These are phyloP conservation scores for Skeletonema tropicum DNA, from an alignment of 108 stramenopile species.

Conservation along the genomic window DNA sequence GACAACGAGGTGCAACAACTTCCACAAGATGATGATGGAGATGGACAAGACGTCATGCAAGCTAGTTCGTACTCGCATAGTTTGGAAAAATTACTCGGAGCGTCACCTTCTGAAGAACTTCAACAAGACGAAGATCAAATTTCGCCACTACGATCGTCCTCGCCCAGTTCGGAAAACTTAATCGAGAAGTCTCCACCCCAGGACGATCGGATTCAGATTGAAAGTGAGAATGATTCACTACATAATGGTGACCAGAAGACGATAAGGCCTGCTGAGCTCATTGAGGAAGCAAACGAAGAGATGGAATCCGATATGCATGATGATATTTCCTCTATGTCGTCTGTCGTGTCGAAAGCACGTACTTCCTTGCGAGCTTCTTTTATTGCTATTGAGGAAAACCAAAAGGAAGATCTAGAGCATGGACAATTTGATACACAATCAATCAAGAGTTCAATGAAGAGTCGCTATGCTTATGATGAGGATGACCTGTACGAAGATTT, in stretches of 20 bases:
- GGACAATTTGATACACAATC: not conserved
- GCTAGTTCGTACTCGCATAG: not conserved
- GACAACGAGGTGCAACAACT: not conserved
- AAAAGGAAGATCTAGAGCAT: not conserved
- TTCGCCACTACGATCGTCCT: not conserved
- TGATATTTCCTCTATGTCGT: slow-evolving; percentile 39
- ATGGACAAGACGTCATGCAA: not conserved
- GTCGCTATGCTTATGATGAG: slow-evolving; percentile 10
- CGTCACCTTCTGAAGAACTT: not conserved
- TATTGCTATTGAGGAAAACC: not conserved
- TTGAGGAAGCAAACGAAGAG: not conserved
- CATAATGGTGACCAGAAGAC: not conserved
- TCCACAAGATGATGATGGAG: not conserved
- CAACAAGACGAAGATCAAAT: not conserved
- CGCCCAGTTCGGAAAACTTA: not conserved
- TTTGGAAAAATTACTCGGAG: not conserved
- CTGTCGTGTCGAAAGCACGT: slow-evolving; percentile 43
- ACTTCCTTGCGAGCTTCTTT: not conserved
- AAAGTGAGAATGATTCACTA: too few species aligned
- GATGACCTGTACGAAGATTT: slow-evolving; percentile 42
- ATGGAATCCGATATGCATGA: not conserved
- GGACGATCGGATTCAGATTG: too few species aligned
- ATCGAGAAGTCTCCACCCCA: not conserved
- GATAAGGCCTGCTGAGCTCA: not conserved
- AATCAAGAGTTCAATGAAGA: slow-evolving; percentile 21